A percentile compares a stretch with the other conserved stretches of the same genome.
Evolutionary conservation across 441 rosid species (phyloP).

Genomic region (Adansonia grandidieri): DNA sequence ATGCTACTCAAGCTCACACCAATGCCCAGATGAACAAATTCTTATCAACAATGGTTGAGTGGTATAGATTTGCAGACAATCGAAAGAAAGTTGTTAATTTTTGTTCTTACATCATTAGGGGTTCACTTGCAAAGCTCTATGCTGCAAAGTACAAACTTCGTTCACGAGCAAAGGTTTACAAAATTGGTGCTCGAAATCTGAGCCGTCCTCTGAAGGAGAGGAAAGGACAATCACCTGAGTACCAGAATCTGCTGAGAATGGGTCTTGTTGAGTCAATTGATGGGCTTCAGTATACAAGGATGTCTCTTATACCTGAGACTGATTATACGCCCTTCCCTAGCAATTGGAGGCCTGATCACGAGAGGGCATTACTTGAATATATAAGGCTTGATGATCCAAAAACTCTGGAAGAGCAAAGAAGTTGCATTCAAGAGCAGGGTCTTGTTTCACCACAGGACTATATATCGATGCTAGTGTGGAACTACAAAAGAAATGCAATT

Average conservation of each 20-base stretch:
- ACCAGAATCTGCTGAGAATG: constrained; percentile 82
- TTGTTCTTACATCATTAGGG: constrained; percentile 75
- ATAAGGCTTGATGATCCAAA: constrained; percentile 71
- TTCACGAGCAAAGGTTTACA: constrained; percentile 90
- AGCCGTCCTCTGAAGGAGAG: constrained; percentile 87
- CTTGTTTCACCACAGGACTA: constrained; percentile 89
- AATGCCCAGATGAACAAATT: constrained; percentile 95
- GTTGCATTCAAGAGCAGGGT: constrained; percentile 69
- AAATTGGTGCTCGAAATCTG: constrained; percentile 64
- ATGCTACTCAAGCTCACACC: constrained; percentile 94
- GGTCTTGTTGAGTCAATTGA: constrained; percentile 90
- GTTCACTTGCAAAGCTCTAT: constrained; percentile 90
- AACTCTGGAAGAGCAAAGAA: constrained; percentile 73
- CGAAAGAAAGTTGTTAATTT: constrained; percentile 85
- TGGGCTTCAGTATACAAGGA: constrained; percentile 90
- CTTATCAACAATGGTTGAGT: constrained; percentile 82
- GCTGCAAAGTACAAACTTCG: constrained; percentile 94
- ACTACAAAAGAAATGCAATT: constrained; percentile 82
- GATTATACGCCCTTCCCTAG: constrained; percentile 87
- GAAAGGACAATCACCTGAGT: constrained; percentile 90
- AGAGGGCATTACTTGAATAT: constrained; percentile 77
- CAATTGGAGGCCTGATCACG: constrained; percentile 91
- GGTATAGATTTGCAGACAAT: constrained; percentile 93
- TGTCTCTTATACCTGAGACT: constrained; percentile 92
- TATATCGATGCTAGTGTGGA: constrained; percentile 91